phyloP scores from a whole-genome alignment of 2,329 filamentous ascomycete species.

The Arachnopeziza araneosa region DNA sequence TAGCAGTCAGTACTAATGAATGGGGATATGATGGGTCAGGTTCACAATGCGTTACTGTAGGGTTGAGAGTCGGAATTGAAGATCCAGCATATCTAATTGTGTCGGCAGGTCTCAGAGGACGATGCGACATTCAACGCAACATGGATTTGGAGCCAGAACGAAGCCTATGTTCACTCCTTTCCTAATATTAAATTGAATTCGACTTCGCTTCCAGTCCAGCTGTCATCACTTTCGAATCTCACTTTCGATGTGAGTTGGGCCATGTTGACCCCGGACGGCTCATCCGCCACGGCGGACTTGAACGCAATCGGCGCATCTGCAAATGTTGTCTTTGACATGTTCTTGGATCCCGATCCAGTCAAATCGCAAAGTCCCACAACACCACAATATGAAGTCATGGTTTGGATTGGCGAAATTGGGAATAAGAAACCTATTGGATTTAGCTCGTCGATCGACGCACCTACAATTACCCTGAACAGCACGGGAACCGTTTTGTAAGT shows the following conservation, averaged over 20 bases:
- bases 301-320: slow-evolving; percentile 29
- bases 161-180: slow-evolving; percentile 7
- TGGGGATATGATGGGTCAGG: slow-evolving; percentile 11
- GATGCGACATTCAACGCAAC: slow-evolving; percentile 6
- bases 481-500: not conserved
- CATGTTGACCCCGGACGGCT: slow-evolving; percentile 15
- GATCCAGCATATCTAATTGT: no score
- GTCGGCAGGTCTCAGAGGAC: slow-evolving; percentile 2
- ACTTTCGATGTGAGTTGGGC: slow-evolving; percentile 6
- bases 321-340: slow-evolving; percentile 56
- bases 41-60: slow-evolving; percentile 5
- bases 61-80: not conserved
- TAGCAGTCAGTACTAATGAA: slow-evolving; percentile 5
- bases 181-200: slow-evolving; percentile 12
- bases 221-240: slow-evolving; percentile 2
- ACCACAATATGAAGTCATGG: slow-evolving; percentile 48
- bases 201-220: not conserved
- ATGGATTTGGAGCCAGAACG: slow-evolving; percentile 11
- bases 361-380: slow-evolving; percentile 35
- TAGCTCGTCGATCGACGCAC: slow-evolving; percentile 1
- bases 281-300: slow-evolving; percentile 25
- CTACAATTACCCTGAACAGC: slow-evolving; percentile 3
- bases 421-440: slow-evolving; percentile 41
- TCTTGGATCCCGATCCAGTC: slow-evolving; percentile 42
- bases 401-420: slow-evolving; percentile 48